phyloP scores from a whole-genome alignment of 257 asterid genomes.

The Eustoma russellianum region DNA sequence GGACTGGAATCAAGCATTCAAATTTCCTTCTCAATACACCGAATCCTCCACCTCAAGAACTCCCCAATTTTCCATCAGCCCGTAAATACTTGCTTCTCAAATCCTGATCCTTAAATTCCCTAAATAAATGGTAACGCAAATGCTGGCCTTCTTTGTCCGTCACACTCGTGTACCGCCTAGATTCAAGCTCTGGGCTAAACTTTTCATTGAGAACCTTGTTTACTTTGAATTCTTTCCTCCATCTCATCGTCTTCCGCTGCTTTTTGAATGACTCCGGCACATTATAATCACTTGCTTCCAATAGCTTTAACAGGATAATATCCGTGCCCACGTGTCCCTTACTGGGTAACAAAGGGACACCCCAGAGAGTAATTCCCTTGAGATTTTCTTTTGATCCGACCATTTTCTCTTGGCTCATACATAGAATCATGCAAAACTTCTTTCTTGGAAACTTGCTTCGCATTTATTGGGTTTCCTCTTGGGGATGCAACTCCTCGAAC shows the following conservation, averaged over 20 bases:
- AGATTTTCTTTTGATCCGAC: constrained; percentile 4
- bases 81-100: constrained; percentile 18
- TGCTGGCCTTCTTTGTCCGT: constrained; percentile 56
- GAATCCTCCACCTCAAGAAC: constrained; percentile 57
- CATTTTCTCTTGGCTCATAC: constrained; percentile 14
- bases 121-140: constrained; percentile 40
- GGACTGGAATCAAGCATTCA: constrained; percentile 39
- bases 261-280: constrained; percentile 45
- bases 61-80: constrained; percentile 25
- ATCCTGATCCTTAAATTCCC: constrained; percentile 23
- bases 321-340: constrained; percentile 39
- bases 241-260: constrained; percentile 45
- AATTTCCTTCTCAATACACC: constrained; percentile 54
- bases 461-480: no score
- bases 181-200: constrained; percentile 20
- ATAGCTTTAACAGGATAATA: constrained; percentile 45
- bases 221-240: constrained; percentile 47
- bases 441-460: no score
- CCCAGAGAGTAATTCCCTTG: constrained; percentile 48
- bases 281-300: constrained; percentile 46
- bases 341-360: constrained; percentile 57
- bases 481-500: no score
- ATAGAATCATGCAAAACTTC: constrained; percentile 37
- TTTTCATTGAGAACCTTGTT: constrained; percentile 23
- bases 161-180: constrained; percentile 41